Evolutionary conservation across 176 grass and related monocot species (phyloP), one percentile per base, ranked within the genome.

Genomic region (Areca catechu): DNA sequence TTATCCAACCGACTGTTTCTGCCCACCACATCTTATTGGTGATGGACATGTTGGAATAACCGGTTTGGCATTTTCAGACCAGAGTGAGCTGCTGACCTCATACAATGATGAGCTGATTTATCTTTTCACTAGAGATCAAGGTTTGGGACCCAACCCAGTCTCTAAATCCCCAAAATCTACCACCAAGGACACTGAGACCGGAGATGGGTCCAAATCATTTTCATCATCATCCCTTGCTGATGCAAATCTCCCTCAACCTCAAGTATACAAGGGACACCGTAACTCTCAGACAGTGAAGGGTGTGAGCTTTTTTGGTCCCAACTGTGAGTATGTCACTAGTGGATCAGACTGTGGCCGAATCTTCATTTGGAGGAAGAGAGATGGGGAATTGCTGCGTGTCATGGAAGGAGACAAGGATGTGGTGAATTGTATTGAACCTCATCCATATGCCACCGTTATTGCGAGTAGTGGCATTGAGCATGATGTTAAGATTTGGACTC

Each of bases 301-400:
- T 66, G 86, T 87, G 63, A 74, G 64, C 62, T 96, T 96, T 24
- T 65, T 96, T 64, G 91, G 91, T 49, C 86, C 83, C 55, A 84
- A 83, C 71, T 82, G 89, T 62, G 91, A 96, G 73, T 90, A 96
- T 54, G 74, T 96, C 22, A 71, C 91, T 5, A 90, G 83, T 77
- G 91, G 91, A 59, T 90, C 86, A 57, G 86, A 90, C 28, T 96
- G 91, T 66, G 91, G 91, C 5, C 66, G 83, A 49, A 61, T 90
- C 24, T 96, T 96, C 76, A 86, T 96, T 76, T 96, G 83, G 91
- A 86, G 83, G 68, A 89, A 83, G 75, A 83, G 71, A 80, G 86
- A 87, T 34, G 80, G 82, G 48, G 84, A 68, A 28, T 74, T 96
- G 60, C 60, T 96, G 55, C 57, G 50, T 21, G 86, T 77, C 43